Conservation (phyloP, 139 green algal species). For the Micromonas pusilla region DNA sequence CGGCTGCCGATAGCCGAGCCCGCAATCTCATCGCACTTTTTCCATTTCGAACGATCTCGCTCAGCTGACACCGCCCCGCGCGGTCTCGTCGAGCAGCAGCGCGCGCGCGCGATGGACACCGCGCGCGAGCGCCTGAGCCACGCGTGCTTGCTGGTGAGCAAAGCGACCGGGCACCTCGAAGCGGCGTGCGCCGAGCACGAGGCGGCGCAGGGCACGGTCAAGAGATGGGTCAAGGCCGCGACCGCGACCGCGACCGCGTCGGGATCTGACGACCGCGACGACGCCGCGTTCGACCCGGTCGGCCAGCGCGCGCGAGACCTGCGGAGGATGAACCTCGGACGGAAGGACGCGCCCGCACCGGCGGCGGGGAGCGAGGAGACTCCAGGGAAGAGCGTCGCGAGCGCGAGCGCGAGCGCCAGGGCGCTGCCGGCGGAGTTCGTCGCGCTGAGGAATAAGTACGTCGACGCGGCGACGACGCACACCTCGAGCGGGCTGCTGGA, state of each 20-base stretch:
- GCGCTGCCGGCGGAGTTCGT: neutral
- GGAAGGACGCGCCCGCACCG: neutral
- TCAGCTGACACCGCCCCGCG: too few species aligned
- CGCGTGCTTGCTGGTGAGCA: neutral
- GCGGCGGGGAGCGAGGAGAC: neutral
- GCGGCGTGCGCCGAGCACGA: neutral
- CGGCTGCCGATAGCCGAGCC: too few species aligned
- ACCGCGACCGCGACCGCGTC: too few species aligned
- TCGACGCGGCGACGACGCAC: neutral
- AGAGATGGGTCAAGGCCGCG: neutral
- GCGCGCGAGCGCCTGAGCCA: neutral
- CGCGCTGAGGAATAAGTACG: neutral
- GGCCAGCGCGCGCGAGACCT: neutral
- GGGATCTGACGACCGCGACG: too few species aligned
- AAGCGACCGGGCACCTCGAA: neutral
- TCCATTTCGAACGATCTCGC: too few species aligned
- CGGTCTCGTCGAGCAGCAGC: too few species aligned
- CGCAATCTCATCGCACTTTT: too few species aligned
- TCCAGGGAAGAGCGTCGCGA: too few species aligned
- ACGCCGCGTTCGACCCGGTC: neutral
- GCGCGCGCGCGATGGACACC: neutral
- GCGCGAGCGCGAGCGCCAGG: too few species aligned
- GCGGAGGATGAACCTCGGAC: neutral
- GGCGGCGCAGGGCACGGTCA: neutral
- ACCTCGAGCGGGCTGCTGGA: neutral